Base-by-base conservation (phyloP, 2,329 filamentous ascomycete species). In the Fusarium succisae region DNA sequence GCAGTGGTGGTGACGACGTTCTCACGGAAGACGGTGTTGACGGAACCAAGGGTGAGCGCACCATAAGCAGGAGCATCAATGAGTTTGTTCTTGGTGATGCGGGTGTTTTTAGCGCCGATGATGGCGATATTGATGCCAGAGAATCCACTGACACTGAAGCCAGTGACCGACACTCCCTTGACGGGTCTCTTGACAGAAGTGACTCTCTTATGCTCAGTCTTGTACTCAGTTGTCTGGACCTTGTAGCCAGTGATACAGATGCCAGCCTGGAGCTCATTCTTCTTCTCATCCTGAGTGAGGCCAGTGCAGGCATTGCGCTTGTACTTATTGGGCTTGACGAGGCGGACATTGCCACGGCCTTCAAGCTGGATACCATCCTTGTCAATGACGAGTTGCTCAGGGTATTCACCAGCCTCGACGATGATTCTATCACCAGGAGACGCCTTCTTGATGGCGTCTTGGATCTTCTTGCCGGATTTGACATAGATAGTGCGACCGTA, bases 91-190 rank as follows among this genome's bases (percentile, higher is more conserved):
- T 69, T 71, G n/a, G 28, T 39, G 35, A 69, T 45, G 13, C 24
- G 56, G 3, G 74, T 72, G 47, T 82, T 78, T 47, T 77, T 63
- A 15, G 77, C 81, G 6, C 81, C 82, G 3, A 83, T 47, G 14
- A 83, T 70, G n/a, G 80, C 81, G 30, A 84, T 81, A 59, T 81
- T 83, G 58, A 82, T 69, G 17, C 81, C 82, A 0, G 73, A 73
- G 63, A 83, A 83, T 8, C 75, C 76, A 20, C 63, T 44, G 24
- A 84, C 78, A 1, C 72, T 61, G 63, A 84, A 83, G 8, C 82
- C 83, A 18, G 72, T 77, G 28, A 84, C 76, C 4, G 72, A 73
- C 1, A 82, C 81, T 11, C 78, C 77, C 39, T 80, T 75, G 44
- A 83, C 79, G 1, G 24, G 56, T 12, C 35, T 67, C 13, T 66